These are phyloP conservation scores for Boletus rufocinnamomeus DNA, from an alignment of 768 basidiomycete species.

Conservation along the genomic window DNA sequence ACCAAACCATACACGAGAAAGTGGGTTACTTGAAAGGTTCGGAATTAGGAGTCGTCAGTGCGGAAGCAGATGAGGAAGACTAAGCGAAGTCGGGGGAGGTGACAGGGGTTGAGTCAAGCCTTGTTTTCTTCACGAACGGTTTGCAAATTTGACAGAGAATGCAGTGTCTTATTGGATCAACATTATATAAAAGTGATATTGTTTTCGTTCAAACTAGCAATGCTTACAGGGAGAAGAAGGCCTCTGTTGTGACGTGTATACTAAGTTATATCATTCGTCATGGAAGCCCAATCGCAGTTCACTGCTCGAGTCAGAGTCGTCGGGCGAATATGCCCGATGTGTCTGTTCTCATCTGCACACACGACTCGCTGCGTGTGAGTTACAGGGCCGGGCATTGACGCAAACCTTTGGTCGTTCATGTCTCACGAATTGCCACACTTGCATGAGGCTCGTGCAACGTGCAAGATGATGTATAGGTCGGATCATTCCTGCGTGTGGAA, in stretches of 20 bases:
- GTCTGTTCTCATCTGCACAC: neutral
- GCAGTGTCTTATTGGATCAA: neutral
- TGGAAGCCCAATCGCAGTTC: neutral
- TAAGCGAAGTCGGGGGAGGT: neutral
- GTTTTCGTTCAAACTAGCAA: too few species aligned
- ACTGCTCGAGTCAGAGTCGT: neutral
- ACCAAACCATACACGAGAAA: neutral
- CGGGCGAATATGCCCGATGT: neutral
- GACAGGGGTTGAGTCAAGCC: neutral
- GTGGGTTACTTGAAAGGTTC: neutral
- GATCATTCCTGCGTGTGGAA: neutral
- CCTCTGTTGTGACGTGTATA: neutral
- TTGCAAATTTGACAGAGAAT: too few species aligned
- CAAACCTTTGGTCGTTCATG: neutral
- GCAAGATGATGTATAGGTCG: neutral
- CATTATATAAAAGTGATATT: neutral
- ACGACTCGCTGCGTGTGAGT: neutral
- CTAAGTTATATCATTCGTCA: neutral
- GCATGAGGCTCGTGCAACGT: slow-evolving; percentile 12
- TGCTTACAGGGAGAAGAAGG: too few species aligned
- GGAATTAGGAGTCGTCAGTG: neutral
- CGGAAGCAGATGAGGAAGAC: neutral
- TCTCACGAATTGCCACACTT: neutral
- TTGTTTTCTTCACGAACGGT: neutral
- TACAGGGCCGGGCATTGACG: neutral